phyloP scores from a whole-genome alignment of 1,284 basidiomycete species.

The Cystobasidium slooffiae region DNA sequence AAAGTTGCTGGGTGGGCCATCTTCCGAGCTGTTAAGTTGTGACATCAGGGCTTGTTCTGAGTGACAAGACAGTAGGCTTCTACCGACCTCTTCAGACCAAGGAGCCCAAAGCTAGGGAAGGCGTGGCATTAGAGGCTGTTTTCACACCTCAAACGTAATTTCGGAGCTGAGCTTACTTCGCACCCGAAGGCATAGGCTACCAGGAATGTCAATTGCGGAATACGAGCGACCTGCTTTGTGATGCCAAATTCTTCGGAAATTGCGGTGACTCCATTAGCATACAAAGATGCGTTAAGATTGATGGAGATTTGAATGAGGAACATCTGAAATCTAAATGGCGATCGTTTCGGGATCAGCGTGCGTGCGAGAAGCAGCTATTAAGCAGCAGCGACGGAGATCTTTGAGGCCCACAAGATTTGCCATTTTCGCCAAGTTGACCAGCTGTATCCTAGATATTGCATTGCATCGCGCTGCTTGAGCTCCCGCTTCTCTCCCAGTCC shows the following conservation, averaged over 20 bases:
- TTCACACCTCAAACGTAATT: neutral
- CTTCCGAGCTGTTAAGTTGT: slow-evolving; percentile 46
- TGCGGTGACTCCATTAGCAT: slow-evolving; percentile 54
- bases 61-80: no score
- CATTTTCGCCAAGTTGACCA: slow-evolving; percentile 39
- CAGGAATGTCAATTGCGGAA: slow-evolving; percentile 59
- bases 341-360: neutral
- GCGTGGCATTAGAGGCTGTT: neutral
- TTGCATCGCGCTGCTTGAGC: slow-evolving; percentile 18
- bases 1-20: slow-evolving; percentile 55
- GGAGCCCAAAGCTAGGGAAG: slow-evolving; percentile 28
- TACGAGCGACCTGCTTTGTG: slow-evolving; percentile 56
- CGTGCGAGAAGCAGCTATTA: neutral
- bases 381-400: neutral
- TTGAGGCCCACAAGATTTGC: slow-evolving; percentile 32
- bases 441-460: slow-evolving; percentile 22
- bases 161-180: slow-evolving; percentile 3
- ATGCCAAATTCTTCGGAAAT: slow-evolving; percentile 55
- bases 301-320: slow-evolving; percentile 47
- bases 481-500: slow-evolving; percentile 21
- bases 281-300: slow-evolving; percentile 58
- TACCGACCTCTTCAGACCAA: slow-evolving; percentile 50
- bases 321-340: neutral
- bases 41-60: neutral
- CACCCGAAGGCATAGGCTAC: slow-evolving; percentile 49